Base-by-base conservation (phyloP, 148 eudicot genomes). In the Limonium bicolor region DNA sequence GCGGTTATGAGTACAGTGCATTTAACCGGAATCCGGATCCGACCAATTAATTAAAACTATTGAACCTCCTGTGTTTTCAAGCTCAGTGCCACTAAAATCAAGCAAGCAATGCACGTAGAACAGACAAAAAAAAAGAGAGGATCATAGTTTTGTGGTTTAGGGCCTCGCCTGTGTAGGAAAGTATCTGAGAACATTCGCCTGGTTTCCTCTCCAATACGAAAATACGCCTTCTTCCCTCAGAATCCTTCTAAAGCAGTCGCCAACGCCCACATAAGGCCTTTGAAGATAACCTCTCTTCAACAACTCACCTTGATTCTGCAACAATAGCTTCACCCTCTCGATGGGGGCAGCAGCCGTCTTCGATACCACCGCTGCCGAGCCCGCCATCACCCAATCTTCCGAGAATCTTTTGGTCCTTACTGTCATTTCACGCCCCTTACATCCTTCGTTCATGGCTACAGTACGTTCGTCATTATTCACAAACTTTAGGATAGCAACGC, bases 191-290 rank as follows among this genome's bases (percentile, higher is more conserved):
- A 92, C 74, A 71, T 81, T 92, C 40, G 95, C 99, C 59, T 92
- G 95, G 60, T 85, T 78, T 47, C 99, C 99, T 53, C 99, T 71
- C 99, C 99, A 92, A 45, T 77, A 78, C 38, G 99, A 66, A 14
- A 75, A 39, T 6, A 67, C 0, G 5, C 99, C 95, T 47, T 92
- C 99, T 43, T 85, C 94, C 15, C 59, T 60, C 24, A 71, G 51
- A 7, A 92, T 68, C 78, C 95, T 73, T 43, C 54, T 53, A 50
- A 76, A 92, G 56, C 94, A 73, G 64, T 85, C 60, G 34, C 75
- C 60, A 23, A 85, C 40, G 21, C 95, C 88, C 27, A 9, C 32
- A 40, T 92, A 92, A 25, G 94, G 95, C 22, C 62, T 65, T 27
- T 54, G 61, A 28, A 85, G 74, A 26, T 67, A 74, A 10, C 95